A percentile compares a stretch with the other conserved stretches of the same genome.
Conservation (phyloP, 345 rosid species). For the Excoecaria cochinchinensis region DNA sequence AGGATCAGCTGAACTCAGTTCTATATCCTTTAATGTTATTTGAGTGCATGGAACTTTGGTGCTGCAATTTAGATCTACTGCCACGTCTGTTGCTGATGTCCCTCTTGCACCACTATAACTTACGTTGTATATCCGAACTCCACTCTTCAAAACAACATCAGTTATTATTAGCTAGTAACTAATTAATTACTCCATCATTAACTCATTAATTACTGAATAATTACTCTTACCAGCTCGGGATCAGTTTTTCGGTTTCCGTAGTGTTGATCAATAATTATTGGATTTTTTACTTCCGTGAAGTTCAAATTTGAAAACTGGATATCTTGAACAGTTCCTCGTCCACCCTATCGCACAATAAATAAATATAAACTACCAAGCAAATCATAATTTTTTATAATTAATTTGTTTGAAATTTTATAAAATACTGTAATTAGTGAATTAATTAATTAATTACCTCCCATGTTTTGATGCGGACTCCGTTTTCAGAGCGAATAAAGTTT, state of each 20-base stretch:
- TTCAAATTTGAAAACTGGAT: conserved; percentile 30
- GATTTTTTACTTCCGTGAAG: conserved; percentile 25
- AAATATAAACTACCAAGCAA: too few species aligned
- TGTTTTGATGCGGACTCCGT: conserved; percentile 44
- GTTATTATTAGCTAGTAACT: background rate
- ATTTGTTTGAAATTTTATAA: too few species aligned
- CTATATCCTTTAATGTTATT: conserved; percentile 20
- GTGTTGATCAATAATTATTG: conserved; percentile 33
- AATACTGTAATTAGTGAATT: too few species aligned
- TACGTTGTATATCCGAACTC: conserved; percentile 37
- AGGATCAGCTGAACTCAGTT: conserved; percentile 5
- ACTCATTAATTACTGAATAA: too few species aligned
- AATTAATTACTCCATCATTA: background rate
- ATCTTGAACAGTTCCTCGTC: conserved; percentile 25
- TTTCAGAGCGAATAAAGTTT: conserved; percentile 25
- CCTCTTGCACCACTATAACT: conserved; percentile 23
- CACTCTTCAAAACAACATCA: conserved; percentile 9
- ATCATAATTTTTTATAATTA: too few species aligned
- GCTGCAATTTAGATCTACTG: conserved; percentile 42
- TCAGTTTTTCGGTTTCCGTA: conserved; percentile 16
- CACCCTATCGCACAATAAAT: conserved; percentile 16
- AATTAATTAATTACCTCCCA: conserved; percentile 26
- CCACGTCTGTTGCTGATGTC: conserved; percentile 33
- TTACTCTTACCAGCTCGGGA: too few species aligned
- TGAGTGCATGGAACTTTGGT: conserved; percentile 27